A percentile compares a stretch with the other conserved stretches of the same genome.
phyloP scores from a whole-genome alignment of 208 protist genomes.

The Crithidia acanthocephali region DNA sequence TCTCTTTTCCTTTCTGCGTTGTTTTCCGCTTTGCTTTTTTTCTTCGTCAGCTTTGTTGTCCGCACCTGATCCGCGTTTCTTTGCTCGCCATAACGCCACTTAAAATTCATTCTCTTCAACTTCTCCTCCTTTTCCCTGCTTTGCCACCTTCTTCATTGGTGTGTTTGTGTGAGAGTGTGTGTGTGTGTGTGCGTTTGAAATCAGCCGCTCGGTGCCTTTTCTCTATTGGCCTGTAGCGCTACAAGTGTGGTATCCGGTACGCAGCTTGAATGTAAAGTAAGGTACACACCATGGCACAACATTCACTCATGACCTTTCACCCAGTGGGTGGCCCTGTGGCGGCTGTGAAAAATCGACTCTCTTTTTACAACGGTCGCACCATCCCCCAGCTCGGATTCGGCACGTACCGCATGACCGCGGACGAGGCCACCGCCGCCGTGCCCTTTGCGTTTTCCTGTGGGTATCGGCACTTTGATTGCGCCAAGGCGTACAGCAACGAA shows the following conservation, averaged over 20 bases:
- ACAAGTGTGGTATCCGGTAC: too few species aligned
- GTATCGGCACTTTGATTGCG: conserved; percentile 93
- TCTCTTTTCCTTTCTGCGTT: background rate
- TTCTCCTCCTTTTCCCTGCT: too few species aligned
- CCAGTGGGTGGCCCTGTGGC: conserved; percentile 24
- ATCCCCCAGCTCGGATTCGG: conserved; percentile 92
- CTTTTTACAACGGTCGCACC: conserved; percentile 47
- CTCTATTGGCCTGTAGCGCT: too few species aligned
- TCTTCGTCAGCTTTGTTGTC: background rate
- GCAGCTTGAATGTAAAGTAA: background rate
- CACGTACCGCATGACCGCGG: conserved; percentile 76
- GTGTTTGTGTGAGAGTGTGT: background rate
- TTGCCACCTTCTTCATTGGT: too few species aligned
- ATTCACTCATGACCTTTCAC: conserved; percentile 15
- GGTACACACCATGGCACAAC: background rate
- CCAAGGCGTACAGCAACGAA: conserved; percentile 93
- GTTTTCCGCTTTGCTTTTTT: background rate
- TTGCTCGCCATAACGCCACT: too few species aligned
- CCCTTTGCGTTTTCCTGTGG: conserved; percentile 74
- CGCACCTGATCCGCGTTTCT: too few species aligned
- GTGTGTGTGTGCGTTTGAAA: background rate
- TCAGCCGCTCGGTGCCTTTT: background rate
- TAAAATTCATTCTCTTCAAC: too few species aligned
- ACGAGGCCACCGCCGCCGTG: conserved; percentile 55
- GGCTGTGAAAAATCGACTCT: conserved; percentile 38